Evolutionary conservation across 352 stramenopile species (phyloP).

Genomic region (Phytophthora ramorum): DNA sequence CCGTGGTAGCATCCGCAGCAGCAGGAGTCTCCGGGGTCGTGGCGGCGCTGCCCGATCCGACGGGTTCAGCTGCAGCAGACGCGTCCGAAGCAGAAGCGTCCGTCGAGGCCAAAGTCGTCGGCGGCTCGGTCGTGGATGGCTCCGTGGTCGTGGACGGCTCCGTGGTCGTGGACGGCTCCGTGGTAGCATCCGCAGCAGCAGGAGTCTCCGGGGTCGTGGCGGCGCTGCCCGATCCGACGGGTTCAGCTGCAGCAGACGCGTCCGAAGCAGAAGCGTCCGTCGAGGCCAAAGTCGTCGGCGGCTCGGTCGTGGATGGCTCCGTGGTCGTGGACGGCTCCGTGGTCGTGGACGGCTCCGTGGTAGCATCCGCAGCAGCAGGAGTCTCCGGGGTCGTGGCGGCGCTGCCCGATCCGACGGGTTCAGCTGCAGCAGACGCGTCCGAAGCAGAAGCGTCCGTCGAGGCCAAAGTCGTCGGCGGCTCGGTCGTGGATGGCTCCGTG

Average conservation of each 20-base stretch:
- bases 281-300: neutral
- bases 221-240: neutral
- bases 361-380: slow-evolving; percentile 1
- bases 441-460: neutral
- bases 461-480: neutral
- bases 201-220: neutral
- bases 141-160: neutral
- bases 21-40: neutral
- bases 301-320: neutral
- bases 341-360: slow-evolving; percentile 3
- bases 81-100: too few relatives aligned
- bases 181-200: neutral
- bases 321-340: too few relatives aligned
- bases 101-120: too few relatives aligned
- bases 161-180: neutral
- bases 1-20: neutral
- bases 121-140: neutral
- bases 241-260: neutral
- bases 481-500: neutral
- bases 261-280: neutral
- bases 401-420: neutral
- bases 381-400: neutral
- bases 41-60: neutral
- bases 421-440: neutral
- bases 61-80: neutral